Evolutionary conservation across 225 moss, liverwort and hornwort species (phyloP), one percentile per base, ranked within the genome.

Genomic region (Ulota crispa): DNA sequence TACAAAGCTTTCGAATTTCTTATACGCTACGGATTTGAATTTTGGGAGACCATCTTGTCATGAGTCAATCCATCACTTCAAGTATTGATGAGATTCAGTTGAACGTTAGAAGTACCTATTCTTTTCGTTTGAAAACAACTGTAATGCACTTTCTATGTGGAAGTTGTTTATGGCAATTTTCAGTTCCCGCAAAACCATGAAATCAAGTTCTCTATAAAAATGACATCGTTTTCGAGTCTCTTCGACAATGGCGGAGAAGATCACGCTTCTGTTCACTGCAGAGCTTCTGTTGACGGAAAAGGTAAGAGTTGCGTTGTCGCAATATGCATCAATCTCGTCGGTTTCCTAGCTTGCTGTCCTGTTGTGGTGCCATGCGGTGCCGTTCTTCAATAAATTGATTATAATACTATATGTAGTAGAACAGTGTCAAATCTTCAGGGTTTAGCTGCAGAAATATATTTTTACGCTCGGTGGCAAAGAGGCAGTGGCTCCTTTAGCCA

Each of bases 221-320:
- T 23, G 19, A 13, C 56, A n/a, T 23, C 2, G 73, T 18, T n/a
- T n/a, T n/a, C n/a, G n/a, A n/a, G n/a, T n/a, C n/a, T n/a, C 67
- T 11, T 78, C 30, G n/a, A 36, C 72, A 79, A 20, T 43, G 78
- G 73, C 77, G 69, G 83, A 81, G 81, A 77, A 45, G 68, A 68
- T 30, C 36, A 27, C 62, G 77, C 72, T 12, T 8, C 7, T 15
- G 13, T 72, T 18, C 34, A 26, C 71, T 32, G 15, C 6, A 28
- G 37, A 52, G 19, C n/a, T 9, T 64, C 21, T 37, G 50, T 30
- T 41, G 26, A 15, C 50, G 16, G 1, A 50, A 50, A 16, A 16
- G 50, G 16, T 13, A 9, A 32, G 34, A 6, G 63, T 2, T 18
- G 11, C 7, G 20, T 47, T 41, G 28, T 37, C 73, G 23, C 70